Conservation (phyloP, 2,329 filamentous ascomycete species). For the Fusarium xylarioides region DNA sequence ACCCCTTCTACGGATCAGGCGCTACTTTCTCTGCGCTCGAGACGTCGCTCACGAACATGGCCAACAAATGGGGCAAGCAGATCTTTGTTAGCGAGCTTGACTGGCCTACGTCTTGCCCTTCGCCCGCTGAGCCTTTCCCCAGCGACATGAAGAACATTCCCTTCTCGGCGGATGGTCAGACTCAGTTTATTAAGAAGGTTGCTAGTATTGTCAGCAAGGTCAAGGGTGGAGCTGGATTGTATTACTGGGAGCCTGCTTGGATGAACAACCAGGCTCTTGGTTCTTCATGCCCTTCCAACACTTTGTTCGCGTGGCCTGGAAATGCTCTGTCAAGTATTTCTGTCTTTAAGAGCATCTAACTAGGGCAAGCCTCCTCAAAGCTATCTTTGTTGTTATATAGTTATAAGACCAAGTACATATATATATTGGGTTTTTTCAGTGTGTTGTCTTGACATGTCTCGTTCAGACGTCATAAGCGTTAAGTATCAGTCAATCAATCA, state of each 20-base stretch:
- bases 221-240: slow-evolving; percentile 66
- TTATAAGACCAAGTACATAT: not conserved
- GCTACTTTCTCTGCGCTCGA: slow-evolving; percentile 68
- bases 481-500: too few relatives aligned
- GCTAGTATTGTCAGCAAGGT: slow-evolving; percentile 64
- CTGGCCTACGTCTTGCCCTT: slow-evolving; percentile 73
- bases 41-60: slow-evolving; percentile 66
- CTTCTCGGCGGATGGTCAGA: slow-evolving; percentile 70
- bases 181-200: slow-evolving; percentile 67
- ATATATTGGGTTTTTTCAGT: too few relatives aligned
- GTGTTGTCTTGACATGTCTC: too few relatives aligned
- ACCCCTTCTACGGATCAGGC: slow-evolving; percentile 72
- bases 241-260: slow-evolving; percentile 81
- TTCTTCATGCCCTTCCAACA: slow-evolving; percentile 71
- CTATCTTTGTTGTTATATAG: not conserved
- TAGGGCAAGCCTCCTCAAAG: accelerated
- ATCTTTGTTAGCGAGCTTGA: slow-evolving; percentile 76
- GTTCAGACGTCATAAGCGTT: too few relatives aligned
- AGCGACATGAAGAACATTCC: slow-evolving; percentile 67
- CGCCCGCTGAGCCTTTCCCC: slow-evolving; percentile 67
- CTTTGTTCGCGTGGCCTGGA: slow-evolving; percentile 66
- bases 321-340: slow-evolving; percentile 65
- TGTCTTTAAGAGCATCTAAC: slow-evolving; percentile 62
- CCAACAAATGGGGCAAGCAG: slow-evolving; percentile 69
- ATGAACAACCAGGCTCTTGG: slow-evolving; percentile 71